Evolutionary conservation across 2,329 filamentous ascomycete species (phyloP), one percentile per base, ranked within the genome.

Genomic region (Hortaea sp.): DNA sequence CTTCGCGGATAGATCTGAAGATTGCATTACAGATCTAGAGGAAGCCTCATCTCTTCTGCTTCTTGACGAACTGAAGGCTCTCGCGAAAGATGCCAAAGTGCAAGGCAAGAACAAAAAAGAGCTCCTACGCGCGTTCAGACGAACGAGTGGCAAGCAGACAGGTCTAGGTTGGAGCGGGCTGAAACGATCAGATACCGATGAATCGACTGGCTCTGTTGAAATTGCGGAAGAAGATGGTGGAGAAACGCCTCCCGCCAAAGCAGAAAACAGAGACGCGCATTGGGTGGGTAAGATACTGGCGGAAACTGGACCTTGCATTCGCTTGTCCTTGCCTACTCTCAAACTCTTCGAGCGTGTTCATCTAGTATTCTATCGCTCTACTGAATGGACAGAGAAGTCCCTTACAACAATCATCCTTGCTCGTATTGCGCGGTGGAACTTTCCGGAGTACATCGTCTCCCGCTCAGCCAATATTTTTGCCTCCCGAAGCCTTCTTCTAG

Each of bases 321-420:
- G 90, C 34, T 76, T 98, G 9, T 87, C 87, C 0, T 67, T 82
- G 0, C 68, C 77, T 0, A 76, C 82, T 0, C 77, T 88, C 51
- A 87, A 82, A 57, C 75, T 98, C 0, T 98, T 98, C 58, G 88
- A 95, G 64, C 79, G 92, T 28, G 88, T 97, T 0, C 92, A 97
- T 67, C 70, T 98, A 2, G 88, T 98, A 29, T 98, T 95, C 64
- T 97, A 97, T 64, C 78, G 90, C 48, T 95, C 89, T 7, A 94
- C 88, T 0, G 86, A 95, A 63, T 98, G 92, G 92, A 94, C 89
- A 0, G 90, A 97, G 58, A 97, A 95, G 64, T 95, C 90, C 1
- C 71, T 98, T 10, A 97, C 88, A 1, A 90, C 89, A 0, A 90
- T 97, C 45, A 95, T 98, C 39, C 75, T 98, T 5, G 87, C 92